Evolutionary conservation across 495 filamentous ascomycete species (phyloP), one percentile per base, ranked within the genome.

Genomic region (Xylaria castorea): DNA sequence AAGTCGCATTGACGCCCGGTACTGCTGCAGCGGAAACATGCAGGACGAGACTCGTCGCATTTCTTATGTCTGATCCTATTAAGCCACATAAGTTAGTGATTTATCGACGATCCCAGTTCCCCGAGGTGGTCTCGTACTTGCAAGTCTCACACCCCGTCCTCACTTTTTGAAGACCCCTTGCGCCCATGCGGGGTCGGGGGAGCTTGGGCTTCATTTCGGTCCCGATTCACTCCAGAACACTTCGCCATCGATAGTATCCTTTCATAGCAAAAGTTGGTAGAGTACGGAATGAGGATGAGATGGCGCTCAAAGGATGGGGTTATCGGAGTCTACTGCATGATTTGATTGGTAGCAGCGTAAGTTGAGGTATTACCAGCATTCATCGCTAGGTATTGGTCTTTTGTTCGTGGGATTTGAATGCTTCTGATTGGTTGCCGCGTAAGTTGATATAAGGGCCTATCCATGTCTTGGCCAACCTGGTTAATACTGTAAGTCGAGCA

Each of bases 11-110:
- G 60, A 22, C 86, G 80, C 60, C 81, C 80, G 34, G 85, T 84
- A 65, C 82, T 82, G 60, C 81, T 78, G 75, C 86, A 88, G 70
- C 81, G 81, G 68, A 78, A 80, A 73, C 86, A 87, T 58, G 85
- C 79, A 14, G 86, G 86, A 27, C 81, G 80, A 12, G 80, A 76
- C 77, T 87, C 86, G 80, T 88, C 86, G 61, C 86, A 88, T 84
- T 88, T 77, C 71, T 77, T 77, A 66, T 72, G 75, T 63, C 75
- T 63, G 63, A 65, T 77, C 69, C 75, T 77, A 27, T 66, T 20
- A 48, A 48, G 25, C 42, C 42, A 48, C 63, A 20, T 42, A 32
- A 16, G 40, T 66, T 44, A 66, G 42, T 27, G 22, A 25, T 34
- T 66, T 25, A 20, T 36, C 18, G 14, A 32, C 6, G 5, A n/a